Conservation (phyloP, 164 flowering plant species). For the Brasenia schreberi region DNA sequence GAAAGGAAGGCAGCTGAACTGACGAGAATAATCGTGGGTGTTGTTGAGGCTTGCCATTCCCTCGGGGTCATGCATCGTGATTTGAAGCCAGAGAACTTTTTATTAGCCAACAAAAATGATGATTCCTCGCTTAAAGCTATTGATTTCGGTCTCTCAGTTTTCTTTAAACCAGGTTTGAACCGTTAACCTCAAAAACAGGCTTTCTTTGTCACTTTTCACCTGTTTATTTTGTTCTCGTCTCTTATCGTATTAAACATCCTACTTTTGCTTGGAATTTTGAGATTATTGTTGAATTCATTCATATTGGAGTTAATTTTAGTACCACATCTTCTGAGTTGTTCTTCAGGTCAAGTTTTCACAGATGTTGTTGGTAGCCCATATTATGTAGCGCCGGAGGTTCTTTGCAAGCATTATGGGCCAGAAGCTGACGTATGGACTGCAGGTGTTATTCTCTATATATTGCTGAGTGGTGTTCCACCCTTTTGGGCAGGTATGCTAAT, state of each 20-base stretch:
- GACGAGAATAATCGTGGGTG: conserved; percentile 75
- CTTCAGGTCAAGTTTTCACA: conserved; percentile 74
- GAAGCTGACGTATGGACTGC: conserved; percentile 99
- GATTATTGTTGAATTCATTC: not conserved
- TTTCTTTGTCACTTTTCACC: not conserved
- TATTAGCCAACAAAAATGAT: conserved; percentile 77
- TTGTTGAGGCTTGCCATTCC: conserved; percentile 83
- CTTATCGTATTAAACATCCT: not conserved
- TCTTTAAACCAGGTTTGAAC: conserved; percentile 75
- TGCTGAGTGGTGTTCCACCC: conserved; percentile 98
- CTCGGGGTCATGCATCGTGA: conserved; percentile 94
- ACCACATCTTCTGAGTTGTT: not conserved
- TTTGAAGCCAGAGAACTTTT: conserved; percentile 80
- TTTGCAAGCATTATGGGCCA: conserved; percentile 88
- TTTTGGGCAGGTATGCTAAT: conserved; percentile 84
- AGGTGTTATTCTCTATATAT: conserved; percentile 76
- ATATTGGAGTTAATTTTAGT: not conserved
- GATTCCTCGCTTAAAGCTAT: conserved; percentile 90
- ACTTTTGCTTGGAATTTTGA: not conserved
- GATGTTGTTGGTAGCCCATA: conserved; percentile 99
- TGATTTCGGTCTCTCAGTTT: conserved; percentile 87
- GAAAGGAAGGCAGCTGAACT: conserved; percentile 88
- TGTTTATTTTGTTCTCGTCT: not conserved
- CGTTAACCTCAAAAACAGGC: not conserved
- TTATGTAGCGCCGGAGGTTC: conserved; percentile 98